These are phyloP conservation scores for Pythium coloratum DNA, from an alignment of 352 stramenopile genomes.

Conservation along the genomic window DNA sequence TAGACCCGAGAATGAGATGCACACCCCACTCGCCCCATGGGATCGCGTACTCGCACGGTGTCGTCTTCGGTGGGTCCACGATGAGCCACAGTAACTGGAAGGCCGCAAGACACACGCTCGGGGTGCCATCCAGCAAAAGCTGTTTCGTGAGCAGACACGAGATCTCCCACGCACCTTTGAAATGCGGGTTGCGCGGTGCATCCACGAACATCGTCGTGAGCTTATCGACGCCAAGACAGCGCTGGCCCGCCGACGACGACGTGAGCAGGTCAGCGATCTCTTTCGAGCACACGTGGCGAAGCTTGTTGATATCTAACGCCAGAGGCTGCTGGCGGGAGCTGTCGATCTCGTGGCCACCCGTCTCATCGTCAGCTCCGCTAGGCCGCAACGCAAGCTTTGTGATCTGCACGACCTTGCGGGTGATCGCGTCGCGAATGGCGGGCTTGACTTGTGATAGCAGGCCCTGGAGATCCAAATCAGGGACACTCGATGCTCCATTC, in stretches of 20 bases:
- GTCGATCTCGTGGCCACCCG: conserved; percentile 39
- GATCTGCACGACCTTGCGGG: conserved; percentile 69
- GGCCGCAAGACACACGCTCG: conserved; percentile 48
- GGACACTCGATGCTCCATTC: conserved; percentile 38
- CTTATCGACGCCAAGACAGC: conserved; percentile 57
- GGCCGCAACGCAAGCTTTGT: conserved; percentile 32
- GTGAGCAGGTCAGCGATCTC: conserved; percentile 61
- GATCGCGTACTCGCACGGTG: conserved; percentile 46
- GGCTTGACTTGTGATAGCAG: conserved; percentile 66
- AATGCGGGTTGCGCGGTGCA: conserved; percentile 33
- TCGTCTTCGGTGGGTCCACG: conserved; percentile 38
- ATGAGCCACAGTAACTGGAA: conserved; percentile 64
- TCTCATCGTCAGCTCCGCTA: background rate
- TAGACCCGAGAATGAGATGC: conserved; percentile 72
- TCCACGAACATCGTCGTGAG: conserved; percentile 45
- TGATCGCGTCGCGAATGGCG: conserved; percentile 72
- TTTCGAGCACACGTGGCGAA: conserved; percentile 48
- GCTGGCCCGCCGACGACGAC: conserved; percentile 35
- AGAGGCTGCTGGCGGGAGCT: conserved; percentile 52
- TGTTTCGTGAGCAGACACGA: conserved; percentile 69
- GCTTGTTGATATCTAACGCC: conserved; percentile 61
- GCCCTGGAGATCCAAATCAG: conserved; percentile 54
- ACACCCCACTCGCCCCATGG: conserved; percentile 82
- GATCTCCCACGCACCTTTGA: conserved; percentile 73
- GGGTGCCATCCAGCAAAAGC: conserved; percentile 50